phyloP scores from a whole-genome alignment of 768 basidiomycete species.

The Amylocystis lapponica region DNA sequence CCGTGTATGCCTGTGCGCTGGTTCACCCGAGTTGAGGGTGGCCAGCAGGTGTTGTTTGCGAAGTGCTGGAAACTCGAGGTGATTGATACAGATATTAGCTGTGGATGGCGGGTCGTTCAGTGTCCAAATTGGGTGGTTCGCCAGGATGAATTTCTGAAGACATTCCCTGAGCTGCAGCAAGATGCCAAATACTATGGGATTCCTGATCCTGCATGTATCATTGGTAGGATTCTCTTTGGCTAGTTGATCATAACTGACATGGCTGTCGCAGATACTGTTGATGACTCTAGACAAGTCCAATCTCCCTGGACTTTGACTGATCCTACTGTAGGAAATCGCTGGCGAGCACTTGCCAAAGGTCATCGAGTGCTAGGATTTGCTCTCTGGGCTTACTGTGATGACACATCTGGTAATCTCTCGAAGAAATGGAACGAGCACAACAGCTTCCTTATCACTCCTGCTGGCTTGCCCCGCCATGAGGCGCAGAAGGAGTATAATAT shows the following conservation, averaged over 20 bases:
- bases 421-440: constrained; percentile 46
- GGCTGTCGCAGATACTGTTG: background rate
- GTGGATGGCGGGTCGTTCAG: too few species aligned
- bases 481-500: constrained; percentile 29
- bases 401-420: constrained; percentile 38
- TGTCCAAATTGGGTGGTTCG: too few species aligned
- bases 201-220: constrained; percentile 3
- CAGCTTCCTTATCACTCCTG: constrained; percentile 29
- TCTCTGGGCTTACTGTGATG: constrained; percentile 38
- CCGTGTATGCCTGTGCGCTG: constrained; percentile 3
- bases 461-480: constrained; percentile 28
- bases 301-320: constrained; percentile 3
- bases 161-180: background rate
- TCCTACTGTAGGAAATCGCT: constrained; percentile 3
- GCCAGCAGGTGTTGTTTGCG: too few species aligned
- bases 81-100: too few species aligned
- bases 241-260: background rate
- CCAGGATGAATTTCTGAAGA: background rate
- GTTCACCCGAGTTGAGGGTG: too few species aligned
- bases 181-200: background rate
- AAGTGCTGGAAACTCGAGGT: too few species aligned
- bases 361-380: constrained; percentile 26
- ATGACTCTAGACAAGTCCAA: too few species aligned
- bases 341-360: constrained; percentile 2
- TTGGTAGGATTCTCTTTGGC: background rate